Percentiles rank a stretch among this genome's conserved stretches.
Evolutionary conservation across 2,329 filamentous ascomycete genomes (phyloP).

Genomic region (Zopfia rhizophila): DNA sequence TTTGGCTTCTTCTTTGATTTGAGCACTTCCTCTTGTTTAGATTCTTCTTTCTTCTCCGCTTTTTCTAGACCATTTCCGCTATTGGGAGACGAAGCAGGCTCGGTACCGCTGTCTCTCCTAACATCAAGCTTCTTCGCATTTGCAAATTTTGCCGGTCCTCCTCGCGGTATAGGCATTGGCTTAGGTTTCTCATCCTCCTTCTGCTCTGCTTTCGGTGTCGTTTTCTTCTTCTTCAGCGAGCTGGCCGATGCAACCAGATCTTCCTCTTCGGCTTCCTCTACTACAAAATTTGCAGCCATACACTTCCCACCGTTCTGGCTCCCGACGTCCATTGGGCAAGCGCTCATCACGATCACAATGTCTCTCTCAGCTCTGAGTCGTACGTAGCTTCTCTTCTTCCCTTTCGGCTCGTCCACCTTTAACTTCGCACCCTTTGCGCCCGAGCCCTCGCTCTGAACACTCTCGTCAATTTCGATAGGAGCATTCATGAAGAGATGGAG

Average conservation of each 20-base stretch:
- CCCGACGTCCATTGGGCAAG: constrained; percentile 52
- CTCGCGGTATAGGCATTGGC: constrained; percentile 22
- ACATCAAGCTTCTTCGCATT: constrained; percentile 19
- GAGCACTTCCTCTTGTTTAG: constrained; percentile 5
- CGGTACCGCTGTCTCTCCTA: not conserved
- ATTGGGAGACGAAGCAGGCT: no score
- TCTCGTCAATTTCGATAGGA: constrained; percentile 31
- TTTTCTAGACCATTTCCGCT: not conserved
- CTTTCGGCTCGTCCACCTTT: constrained; percentile 42
- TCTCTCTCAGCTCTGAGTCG: constrained; percentile 49
- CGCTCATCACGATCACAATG: constrained; percentile 49
- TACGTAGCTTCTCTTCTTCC: constrained; percentile 48
- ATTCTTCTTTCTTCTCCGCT: not conserved
- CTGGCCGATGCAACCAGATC: constrained; percentile 30
- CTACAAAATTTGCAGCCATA: constrained; percentile 53
- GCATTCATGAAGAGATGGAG: constrained; percentile 57
- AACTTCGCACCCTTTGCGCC: constrained; percentile 44
- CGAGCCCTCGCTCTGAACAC: constrained; percentile 18
- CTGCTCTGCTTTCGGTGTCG: constrained; percentile 26
- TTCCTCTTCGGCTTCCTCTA: constrained; percentile 43
- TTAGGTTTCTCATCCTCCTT: constrained; percentile 9
- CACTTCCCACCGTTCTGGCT: constrained; percentile 48
- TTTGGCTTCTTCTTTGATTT: constrained; percentile 52
- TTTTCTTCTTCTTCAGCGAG: constrained; percentile 27
- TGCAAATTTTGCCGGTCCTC: constrained; percentile 25